These are phyloP conservation scores for Plectosphaerella cucumerina DNA, from an alignment of 2,329 filamentous ascomycete genomes.

Conservation along the genomic window DNA sequence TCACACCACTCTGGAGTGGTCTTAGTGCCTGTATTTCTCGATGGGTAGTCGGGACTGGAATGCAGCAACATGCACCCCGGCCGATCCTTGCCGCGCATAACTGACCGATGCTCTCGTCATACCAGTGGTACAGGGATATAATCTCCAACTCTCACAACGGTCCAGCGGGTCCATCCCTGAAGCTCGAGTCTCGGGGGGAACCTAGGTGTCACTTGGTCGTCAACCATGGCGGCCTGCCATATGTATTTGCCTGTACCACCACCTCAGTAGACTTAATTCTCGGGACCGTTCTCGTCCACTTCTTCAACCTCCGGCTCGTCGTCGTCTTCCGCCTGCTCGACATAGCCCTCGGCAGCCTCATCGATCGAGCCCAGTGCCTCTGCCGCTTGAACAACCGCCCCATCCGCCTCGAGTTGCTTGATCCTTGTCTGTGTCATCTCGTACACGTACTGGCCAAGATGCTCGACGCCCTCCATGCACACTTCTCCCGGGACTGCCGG, in stretches of 20 bases:
- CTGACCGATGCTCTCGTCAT: no score
- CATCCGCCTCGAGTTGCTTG: constrained; percentile 41
- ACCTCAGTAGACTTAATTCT: background rate
- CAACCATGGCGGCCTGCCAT: no score
- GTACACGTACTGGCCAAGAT: constrained; percentile 91
- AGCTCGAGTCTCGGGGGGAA: no score
- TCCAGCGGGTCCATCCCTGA: no score
- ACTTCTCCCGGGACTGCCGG: constrained; percentile 53
- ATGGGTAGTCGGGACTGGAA: no score
- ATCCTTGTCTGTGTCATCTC: constrained; percentile 78
- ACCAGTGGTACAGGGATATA: no score
- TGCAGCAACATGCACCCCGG: no score
- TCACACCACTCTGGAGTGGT: no score
- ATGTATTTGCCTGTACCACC: no score
- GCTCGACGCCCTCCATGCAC: constrained; percentile 86
- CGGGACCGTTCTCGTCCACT: constrained; percentile 18
- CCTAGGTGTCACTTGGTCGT: background rate
- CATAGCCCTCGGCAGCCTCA: constrained; percentile 15
- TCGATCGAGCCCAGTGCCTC: constrained; percentile 18
- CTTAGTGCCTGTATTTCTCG: no score
- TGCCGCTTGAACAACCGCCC: constrained; percentile 5
- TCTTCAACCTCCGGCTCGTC: constrained; percentile 15
- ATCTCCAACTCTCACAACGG: no score
- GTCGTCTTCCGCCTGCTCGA: constrained; percentile 15
- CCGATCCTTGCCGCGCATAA: no score